Evolutionary conservation across 257 asterid species (phyloP).

Genomic region (Orobanche coerulescens): DNA sequence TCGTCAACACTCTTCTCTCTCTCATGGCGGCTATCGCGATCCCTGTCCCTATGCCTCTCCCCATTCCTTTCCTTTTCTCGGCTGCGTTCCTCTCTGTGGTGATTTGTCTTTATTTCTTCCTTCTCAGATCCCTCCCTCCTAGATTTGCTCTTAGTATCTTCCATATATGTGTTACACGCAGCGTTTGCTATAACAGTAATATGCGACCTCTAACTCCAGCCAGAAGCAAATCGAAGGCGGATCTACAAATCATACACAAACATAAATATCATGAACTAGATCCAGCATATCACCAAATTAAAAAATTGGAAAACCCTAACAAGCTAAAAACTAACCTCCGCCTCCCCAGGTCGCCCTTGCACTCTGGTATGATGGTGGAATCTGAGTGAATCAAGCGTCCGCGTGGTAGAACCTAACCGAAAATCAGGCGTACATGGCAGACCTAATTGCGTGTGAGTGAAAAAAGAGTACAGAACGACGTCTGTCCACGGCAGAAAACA

Average conservation of each 20-base stretch:
- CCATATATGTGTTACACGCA: slow-evolving; percentile 39
- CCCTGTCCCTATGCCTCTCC: slow-evolving; percentile 35
- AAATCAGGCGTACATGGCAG: background rate
- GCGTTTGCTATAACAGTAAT: background rate
- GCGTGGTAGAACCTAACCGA: no score
- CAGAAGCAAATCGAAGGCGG: background rate
- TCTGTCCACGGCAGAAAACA: slow-evolving; percentile 6
- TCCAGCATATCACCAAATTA: background rate
- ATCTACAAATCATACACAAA: background rate
- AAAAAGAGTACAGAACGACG: background rate
- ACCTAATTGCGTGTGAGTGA: background rate
- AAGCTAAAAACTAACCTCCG: slow-evolving; percentile 1
- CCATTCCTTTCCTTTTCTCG: slow-evolving; percentile 35
- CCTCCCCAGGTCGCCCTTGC: background rate
- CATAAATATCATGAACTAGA: background rate
- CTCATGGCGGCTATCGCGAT: slow-evolving; percentile 29
- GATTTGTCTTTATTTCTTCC: slow-evolving; percentile 28
- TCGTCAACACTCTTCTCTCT: slow-evolving; percentile 38
- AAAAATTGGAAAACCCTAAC: slow-evolving; percentile 8
- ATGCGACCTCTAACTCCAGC: background rate
- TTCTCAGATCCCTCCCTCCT: slow-evolving; percentile 36
- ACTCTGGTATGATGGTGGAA: background rate
- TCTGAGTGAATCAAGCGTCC: background rate
- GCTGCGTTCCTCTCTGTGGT: slow-evolving; percentile 33
- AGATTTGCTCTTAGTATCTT: slow-evolving; percentile 39